phyloP scores from a whole-genome alignment of 108 stramenopile genomes.

The Thalassiosira profunda region DNA sequence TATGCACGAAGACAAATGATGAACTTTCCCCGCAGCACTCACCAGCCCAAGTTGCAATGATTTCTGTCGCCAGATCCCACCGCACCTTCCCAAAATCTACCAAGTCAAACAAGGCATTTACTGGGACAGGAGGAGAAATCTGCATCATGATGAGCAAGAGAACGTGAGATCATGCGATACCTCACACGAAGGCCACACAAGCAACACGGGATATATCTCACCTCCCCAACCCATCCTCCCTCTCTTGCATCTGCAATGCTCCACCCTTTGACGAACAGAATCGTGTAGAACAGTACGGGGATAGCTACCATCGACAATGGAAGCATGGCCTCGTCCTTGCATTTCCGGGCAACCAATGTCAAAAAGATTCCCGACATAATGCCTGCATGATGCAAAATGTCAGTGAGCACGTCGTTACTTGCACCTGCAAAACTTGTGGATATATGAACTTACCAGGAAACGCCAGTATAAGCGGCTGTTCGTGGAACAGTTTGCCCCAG shows the following conservation, averaged over 20 bases:
- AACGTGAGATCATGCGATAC: too few relatives aligned
- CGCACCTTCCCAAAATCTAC: slow-evolving; percentile 73
- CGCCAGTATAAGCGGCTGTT: slow-evolving; percentile 62
- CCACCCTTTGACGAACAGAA: slow-evolving; percentile 47
- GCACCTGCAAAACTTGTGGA: too few relatives aligned
- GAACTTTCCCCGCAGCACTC: not conserved
- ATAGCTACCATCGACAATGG: slow-evolving; percentile 88
- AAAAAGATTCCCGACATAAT: slow-evolving; percentile 79
- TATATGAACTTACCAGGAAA: too few relatives aligned
- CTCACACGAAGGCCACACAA: too few relatives aligned
- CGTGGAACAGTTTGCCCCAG: slow-evolving; percentile 68
- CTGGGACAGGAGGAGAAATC: slow-evolving; percentile 73
- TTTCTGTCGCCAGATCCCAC: slow-evolving; percentile 71
- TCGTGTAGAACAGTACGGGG: slow-evolving; percentile 85
- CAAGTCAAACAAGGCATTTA: slow-evolving; percentile 67
- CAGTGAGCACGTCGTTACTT: too few relatives aligned
- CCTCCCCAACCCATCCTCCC: slow-evolving; percentile 85
- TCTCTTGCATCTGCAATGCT: slow-evolving; percentile 74
- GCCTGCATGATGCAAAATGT: too few relatives aligned
- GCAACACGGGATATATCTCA: too few relatives aligned
- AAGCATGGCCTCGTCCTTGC: slow-evolving; percentile 65
- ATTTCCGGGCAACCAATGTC: slow-evolving; percentile 62
- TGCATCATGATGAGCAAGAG: too few relatives aligned
- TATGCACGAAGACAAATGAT: not conserved
- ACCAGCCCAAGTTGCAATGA: slow-evolving; percentile 86